Evolutionary conservation across 164 flowering plant genomes (phyloP).

Genomic region (Magnolia officinalis): DNA sequence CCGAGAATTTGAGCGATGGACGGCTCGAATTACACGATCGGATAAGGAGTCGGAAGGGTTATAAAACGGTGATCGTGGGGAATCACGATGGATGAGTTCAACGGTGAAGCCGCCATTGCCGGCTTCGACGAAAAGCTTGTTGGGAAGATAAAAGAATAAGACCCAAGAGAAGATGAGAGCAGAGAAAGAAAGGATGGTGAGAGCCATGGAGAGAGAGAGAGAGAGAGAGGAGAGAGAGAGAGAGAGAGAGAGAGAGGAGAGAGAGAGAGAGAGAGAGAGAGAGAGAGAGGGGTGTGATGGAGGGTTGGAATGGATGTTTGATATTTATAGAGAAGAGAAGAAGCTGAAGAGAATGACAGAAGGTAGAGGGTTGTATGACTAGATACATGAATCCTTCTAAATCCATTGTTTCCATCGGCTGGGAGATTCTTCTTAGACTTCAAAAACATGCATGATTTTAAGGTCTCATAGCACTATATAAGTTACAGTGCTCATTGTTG

Average conservation of each 20-base stretch:
- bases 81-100: slow-evolving; percentile 6
- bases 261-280: too few species aligned
- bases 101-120: neutral
- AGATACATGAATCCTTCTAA: neutral
- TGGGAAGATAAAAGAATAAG: neutral
- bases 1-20: neutral
- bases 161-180: neutral
- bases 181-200: neutral
- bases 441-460: neutral
- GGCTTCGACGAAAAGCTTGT: neutral
- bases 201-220: neutral
- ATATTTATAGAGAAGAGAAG: neutral
- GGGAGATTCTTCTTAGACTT: neutral
- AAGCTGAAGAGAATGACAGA: neutral
- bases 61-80: neutral
- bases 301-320: neutral
- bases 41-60: neutral
- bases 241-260: neutral
- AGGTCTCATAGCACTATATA: neutral
- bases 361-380: neutral
- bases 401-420: neutral
- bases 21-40: neutral
- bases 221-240: neutral
- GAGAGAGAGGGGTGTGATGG: neutral
- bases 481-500: too few species aligned